Evolutionary conservation across 2,329 filamentous ascomycete species (phyloP), one percentile per base, ranked within the genome.

Genomic region (Elsinoe arachidis): DNA sequence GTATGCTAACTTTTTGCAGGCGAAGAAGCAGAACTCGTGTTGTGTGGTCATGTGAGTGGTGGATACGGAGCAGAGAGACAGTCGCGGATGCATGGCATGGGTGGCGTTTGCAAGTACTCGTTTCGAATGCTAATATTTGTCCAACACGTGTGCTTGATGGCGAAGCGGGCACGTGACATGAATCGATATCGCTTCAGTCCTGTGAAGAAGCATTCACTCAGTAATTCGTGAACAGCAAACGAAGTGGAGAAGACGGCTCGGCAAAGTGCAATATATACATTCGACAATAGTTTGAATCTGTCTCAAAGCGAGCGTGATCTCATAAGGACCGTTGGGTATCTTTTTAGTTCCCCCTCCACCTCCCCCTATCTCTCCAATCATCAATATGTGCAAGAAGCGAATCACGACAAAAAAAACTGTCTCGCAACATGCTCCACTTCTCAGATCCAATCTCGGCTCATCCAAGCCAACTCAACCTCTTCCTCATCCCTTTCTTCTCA

Each of bases 1-100:
- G 23, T 10, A 30, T 2, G 70, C 86, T 86, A 72, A 66, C 79
- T 74, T 19, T 53, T 34, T 35, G 58, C 57, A 77, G 71, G 80
- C 80, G 21, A 82, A 82, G 73, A 82, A 82, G 70, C 80, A 82
- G 68, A 83, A 83, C 66, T 79, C 77, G 19, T 83, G 80, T 72
- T 83, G 80, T 65, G 68, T 74, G 44, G 71, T 82, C 53, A 82
- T 81, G 78, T 81, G 43, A 56, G 41, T 26, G 23, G 23, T 3
- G 6, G 26, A 2, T 33, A 33, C 17, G 46, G 49, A 34, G 17
- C 15, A 39, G 9, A 12, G 17, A 34, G 49, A 39, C 49, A 39
- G 49, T 21, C 15, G 34, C 63, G 44, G 35, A 54, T 11, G 19
- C 11, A 12, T 53, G 39, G 46, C 39, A 39, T 56, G 23, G 43